Evolutionary conservation across 169 alveolate species (phyloP).

Genomic region (Babesia bigemina): DNA sequence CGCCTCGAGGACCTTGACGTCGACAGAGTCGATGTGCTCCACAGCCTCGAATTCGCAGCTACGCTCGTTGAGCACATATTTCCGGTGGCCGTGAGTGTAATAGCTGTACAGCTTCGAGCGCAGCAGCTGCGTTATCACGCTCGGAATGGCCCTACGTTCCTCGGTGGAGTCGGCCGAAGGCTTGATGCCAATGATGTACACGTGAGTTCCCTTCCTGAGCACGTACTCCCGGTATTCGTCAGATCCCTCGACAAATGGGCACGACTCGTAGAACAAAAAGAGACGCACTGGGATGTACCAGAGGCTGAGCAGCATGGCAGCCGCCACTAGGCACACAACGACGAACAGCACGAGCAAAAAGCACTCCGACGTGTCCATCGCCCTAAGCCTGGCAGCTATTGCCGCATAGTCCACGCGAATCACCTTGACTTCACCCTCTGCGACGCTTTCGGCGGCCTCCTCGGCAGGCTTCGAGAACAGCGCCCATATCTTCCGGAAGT

Average conservation of each 20-base stretch:
- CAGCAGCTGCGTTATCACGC: constrained; percentile 49
- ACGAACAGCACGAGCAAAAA: constrained; percentile 20
- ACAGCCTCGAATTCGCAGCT: constrained; percentile 66
- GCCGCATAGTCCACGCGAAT: constrained; percentile 15
- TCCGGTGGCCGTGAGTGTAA: constrained; percentile 68
- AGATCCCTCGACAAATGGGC: constrained; percentile 49
- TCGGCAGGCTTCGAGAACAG: background rate
- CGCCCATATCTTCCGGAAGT: background rate
- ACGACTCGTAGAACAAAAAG: constrained; percentile 39
- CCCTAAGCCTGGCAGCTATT: background rate
- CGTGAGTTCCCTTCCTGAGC: constrained; percentile 45
- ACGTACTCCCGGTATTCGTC: constrained; percentile 33
- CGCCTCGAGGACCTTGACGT: constrained; percentile 33
- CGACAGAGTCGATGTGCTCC: constrained; percentile 72
- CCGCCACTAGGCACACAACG: constrained; percentile 1
- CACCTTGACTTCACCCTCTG: background rate
- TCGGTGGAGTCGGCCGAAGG: constrained; percentile 13
- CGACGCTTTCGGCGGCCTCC: background rate
- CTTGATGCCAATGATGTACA: constrained; percentile 24
- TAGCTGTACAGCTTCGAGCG: constrained; percentile 51
- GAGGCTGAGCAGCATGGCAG: constrained; percentile 6
- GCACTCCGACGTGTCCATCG: background rate
- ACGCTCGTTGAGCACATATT: constrained; percentile 64
- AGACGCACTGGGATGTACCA: constrained; percentile 27
- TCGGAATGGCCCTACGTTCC: constrained; percentile 4